Evolutionary conservation across 805 yeast species (phyloP).

Genomic region (Geotrichum ghanense): DNA sequence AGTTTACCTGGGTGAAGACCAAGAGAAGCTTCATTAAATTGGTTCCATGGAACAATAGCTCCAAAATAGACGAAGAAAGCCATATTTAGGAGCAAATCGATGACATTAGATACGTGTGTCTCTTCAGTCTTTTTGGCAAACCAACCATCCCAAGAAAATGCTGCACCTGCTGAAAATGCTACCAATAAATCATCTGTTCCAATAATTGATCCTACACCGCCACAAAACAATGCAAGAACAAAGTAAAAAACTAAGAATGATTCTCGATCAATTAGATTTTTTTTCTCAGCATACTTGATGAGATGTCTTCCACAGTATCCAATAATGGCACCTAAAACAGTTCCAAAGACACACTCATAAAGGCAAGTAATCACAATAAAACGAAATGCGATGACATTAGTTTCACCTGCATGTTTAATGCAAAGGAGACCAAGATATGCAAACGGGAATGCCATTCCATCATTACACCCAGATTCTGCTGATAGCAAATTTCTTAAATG

Average conservation of each 20-base stretch:
- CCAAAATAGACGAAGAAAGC: conserved; percentile 87
- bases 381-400: conserved; percentile 59
- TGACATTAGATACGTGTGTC: conserved; percentile 80
- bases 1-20: conserved; percentile 75
- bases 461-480: conserved; percentile 86
- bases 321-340: conserved; percentile 56
- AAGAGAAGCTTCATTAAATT: conserved; percentile 47
- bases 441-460: conserved; percentile 94
- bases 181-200: conserved; percentile 86
- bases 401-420: conserved; percentile 53
- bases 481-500: conserved; percentile 73
- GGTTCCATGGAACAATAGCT: conserved; percentile 80
- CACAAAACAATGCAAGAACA: conserved; percentile 70
- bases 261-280: conserved; percentile 70
- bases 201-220: conserved; percentile 78
- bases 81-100: conserved; percentile 71
- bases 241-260: conserved; percentile 79
- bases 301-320: conserved; percentile 64
- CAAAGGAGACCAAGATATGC: conserved; percentile 58
- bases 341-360: conserved; percentile 76
- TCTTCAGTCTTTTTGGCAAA: conserved; percentile 75
- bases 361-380: conserved; percentile 70
- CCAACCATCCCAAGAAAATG: conserved; percentile 92
- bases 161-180: conserved; percentile 86
- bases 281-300: conserved; percentile 61